phyloP scores from a whole-genome alignment of 176 grass and related monocot species.

The Echinochloa phyllopogon region DNA sequence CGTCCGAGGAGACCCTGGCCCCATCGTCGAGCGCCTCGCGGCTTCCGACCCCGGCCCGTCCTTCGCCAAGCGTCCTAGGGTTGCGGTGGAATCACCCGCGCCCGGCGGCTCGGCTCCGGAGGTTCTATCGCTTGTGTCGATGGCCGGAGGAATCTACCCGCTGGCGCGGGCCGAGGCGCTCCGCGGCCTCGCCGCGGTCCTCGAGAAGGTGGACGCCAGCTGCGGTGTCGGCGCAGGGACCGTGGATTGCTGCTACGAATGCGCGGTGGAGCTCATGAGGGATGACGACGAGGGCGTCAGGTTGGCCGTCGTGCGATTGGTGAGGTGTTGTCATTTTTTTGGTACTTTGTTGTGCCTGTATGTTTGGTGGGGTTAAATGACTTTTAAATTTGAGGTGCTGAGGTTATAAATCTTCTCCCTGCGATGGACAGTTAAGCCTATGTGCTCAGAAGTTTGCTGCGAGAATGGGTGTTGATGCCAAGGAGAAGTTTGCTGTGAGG shows the following conservation, averaged over 20 bases:
- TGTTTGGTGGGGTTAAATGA: neutral
- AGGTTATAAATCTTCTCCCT: neutral
- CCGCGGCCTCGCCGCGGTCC: slow-evolving; percentile 53
- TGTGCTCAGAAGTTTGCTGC: slow-evolving; percentile 60
- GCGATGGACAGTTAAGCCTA: slow-evolving; percentile 51
- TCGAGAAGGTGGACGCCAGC: slow-evolving; percentile 48
- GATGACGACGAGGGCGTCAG: slow-evolving; percentile 72
- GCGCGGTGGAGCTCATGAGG: slow-evolving; percentile 53
- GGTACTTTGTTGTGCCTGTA: slow-evolving; percentile 1
- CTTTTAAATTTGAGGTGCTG: neutral
- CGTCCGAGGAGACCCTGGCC: neutral
- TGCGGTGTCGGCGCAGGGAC: slow-evolving; percentile 2
- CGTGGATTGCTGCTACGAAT: slow-evolving; percentile 52
- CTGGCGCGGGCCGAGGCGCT: slow-evolving; percentile 55
- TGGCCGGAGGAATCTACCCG: slow-evolving; percentile 72
- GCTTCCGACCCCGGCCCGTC: neutral
- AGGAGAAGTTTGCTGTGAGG: neutral
- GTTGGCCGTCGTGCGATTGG: slow-evolving; percentile 68
- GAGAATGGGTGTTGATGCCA: slow-evolving; percentile 31
- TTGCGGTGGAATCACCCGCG: slow-evolving; percentile 43
- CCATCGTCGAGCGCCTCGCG: slow-evolving; percentile 34
- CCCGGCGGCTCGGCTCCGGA: slow-evolving; percentile 6
- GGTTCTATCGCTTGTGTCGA: slow-evolving; percentile 54
- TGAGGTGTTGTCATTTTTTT: slow-evolving; percentile 35
- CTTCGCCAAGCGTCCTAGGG: slow-evolving; percentile 43